A percentile compares a stretch with the other conserved stretches of the same genome.
Evolutionary conservation across 306 rosid species (phyloP).

Genomic region (Rosa rugosa): DNA sequence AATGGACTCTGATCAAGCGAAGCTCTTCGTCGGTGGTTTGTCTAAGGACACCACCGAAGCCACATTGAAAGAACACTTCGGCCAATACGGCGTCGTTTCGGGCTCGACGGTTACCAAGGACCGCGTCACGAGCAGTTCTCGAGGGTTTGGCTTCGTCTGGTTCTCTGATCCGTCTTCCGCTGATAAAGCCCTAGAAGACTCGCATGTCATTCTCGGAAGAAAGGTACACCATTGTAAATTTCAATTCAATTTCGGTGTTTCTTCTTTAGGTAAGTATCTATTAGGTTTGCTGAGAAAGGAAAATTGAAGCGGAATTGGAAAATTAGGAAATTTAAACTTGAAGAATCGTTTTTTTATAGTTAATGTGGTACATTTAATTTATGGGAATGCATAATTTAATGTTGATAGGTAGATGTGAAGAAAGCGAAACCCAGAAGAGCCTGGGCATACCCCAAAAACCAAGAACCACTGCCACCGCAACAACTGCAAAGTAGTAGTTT

Average conservation of each 20-base stretch:
- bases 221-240: conserved; percentile 31
- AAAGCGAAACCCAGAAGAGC: conserved; percentile 59
- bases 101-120: conserved; percentile 48
- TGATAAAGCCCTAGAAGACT: conserved; percentile 54
- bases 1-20: conserved; percentile 58
- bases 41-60: conserved; percentile 57
- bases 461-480: not conserved
- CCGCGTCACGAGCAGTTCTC: conserved; percentile 47
- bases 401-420: conserved; percentile 63
- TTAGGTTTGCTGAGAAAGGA: not conserved
- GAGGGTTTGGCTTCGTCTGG: conserved; percentile 83
- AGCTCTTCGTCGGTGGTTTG: conserved; percentile 65
- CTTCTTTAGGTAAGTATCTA: not conserved
- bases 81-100: conserved; percentile 49
- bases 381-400: conserved; percentile 8
- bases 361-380: not conserved
- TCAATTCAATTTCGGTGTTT: not conserved
- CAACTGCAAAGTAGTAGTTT: conserved; percentile 30
- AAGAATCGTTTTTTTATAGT: not conserved
- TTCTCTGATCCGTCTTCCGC: conserved; percentile 56
- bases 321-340: not conserved
- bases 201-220: conserved; percentile 54
- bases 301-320: not conserved
- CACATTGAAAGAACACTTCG: conserved; percentile 46
- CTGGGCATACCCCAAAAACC: conserved; percentile 35